A percentile compares a stretch with the other conserved stretches of the same genome.
These are phyloP conservation scores for Aspergillus sp. DNA, from an alignment of 2,329 filamentous ascomycete genomes.

Conservation along the genomic window DNA sequence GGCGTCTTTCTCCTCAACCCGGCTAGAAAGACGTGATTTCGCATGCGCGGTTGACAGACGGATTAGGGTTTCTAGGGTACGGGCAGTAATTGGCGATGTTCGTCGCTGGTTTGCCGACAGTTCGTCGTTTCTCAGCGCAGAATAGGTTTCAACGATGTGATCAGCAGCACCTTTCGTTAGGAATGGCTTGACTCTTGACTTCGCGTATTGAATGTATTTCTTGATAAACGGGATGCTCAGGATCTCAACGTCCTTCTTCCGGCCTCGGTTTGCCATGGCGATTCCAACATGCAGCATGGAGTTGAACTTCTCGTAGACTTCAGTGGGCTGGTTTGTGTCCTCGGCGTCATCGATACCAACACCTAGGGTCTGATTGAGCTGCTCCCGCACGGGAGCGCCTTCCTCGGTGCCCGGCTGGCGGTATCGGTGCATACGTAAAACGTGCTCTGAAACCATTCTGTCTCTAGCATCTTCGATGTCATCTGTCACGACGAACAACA, in stretches of 20 bases:
- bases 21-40: slow-evolving; percentile 82
- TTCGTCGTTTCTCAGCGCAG: slow-evolving; percentile 90
- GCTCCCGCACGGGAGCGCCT: slow-evolving; percentile 89
- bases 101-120: slow-evolving; percentile 90
- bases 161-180: slow-evolving; percentile 89
- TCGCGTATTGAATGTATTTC: slow-evolving; percentile 99
- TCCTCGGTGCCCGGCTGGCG: slow-evolving; percentile 90
- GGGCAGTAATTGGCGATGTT: slow-evolving; percentile 92
- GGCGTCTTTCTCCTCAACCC: slow-evolving; percentile 88
- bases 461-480: slow-evolving; percentile 95
- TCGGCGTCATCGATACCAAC: slow-evolving; percentile 80
- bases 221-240: slow-evolving; percentile 98
- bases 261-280: slow-evolving; percentile 71
- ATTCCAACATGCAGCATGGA: slow-evolving; percentile 93
- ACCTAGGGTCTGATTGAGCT: slow-evolving; percentile 76
- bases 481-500: slow-evolving; percentile 95
- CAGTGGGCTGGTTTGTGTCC: slow-evolving; percentile 70
- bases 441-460: slow-evolving; percentile 89
- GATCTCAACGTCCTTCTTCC: slow-evolving; percentile 77
- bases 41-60: slow-evolving; percentile 95
- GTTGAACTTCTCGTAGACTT: slow-evolving; percentile 95
- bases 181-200: slow-evolving; percentile 83
- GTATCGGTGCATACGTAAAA: slow-evolving; percentile 95
- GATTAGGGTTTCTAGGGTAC: slow-evolving; percentile 97
- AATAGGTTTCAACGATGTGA: slow-evolving; percentile 87